Evolutionary conservation across 768 basidiomycete genomes (phyloP).

Genomic region (Phlegmacium glaucopus): DNA sequence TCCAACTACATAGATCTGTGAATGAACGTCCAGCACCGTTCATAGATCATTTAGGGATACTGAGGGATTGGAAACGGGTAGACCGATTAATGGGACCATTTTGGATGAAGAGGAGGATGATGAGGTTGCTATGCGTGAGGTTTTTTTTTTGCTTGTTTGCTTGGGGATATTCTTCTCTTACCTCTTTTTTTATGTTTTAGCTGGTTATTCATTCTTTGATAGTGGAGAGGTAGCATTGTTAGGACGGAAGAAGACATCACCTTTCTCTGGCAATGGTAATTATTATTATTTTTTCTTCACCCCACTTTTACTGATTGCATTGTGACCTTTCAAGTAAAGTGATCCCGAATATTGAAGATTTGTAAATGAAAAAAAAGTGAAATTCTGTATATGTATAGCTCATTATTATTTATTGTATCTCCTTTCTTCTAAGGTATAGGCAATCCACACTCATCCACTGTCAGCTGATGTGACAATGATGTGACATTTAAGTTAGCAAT

Average conservation of each 20-base stretch:
- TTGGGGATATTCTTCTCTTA: background rate
- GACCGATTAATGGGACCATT: constrained; percentile 52
- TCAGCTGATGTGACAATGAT: no score
- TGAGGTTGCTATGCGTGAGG: constrained; percentile 61
- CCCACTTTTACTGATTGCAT: background rate
- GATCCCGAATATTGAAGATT: constrained; percentile 41
- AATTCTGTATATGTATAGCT: no score
- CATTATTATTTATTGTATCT: no score
- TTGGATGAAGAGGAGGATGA: constrained; percentile 40
- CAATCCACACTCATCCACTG: no score
- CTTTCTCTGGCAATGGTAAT: constrained; percentile 60
- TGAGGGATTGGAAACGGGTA: constrained; percentile 75
- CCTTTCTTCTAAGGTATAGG: no score
- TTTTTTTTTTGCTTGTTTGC: background rate
- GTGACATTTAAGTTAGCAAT: no score
- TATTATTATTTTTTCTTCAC: no score
- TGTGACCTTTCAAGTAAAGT: constrained; percentile 35
- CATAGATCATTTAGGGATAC: constrained; percentile 70
- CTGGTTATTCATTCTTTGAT: constrained; percentile 85
- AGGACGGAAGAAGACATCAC: constrained; percentile 56
- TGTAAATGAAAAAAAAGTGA: no score
- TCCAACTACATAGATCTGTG: constrained; percentile 76
- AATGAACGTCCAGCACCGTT: constrained; percentile 84
- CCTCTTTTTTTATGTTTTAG: constrained; percentile 26
- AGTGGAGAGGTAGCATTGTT: constrained; percentile 70